A percentile compares a stretch with the other conserved stretches of the same genome.
phyloP scores from a whole-genome alignment of 306 rosid species.

The Vigna mungo region DNA sequence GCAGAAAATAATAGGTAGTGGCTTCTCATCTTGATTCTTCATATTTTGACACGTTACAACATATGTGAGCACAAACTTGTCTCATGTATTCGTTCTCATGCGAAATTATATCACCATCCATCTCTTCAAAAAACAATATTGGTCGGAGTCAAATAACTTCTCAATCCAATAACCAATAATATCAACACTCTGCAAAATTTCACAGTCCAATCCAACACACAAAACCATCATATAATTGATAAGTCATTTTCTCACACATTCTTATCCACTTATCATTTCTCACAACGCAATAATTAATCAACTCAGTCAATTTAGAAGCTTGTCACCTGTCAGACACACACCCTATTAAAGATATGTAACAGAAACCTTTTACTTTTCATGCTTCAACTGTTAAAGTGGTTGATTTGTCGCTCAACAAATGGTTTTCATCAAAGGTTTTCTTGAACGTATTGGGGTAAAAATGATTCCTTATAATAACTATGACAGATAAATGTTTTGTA shows the following conservation, averaged over 20 bases:
- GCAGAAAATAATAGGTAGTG: slow-evolving; percentile 33
- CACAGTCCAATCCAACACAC: slow-evolving; percentile 32
- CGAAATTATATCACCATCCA: background rate
- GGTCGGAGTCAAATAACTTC: slow-evolving; percentile 28
- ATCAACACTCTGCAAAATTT: background rate
- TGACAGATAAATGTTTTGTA: too few species aligned
- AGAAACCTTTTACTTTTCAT: background rate
- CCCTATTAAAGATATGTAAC: background rate
- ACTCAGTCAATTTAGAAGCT: slow-evolving; percentile 18
- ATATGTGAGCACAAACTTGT: slow-evolving; percentile 20
- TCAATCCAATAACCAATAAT: slow-evolving; percentile 7
- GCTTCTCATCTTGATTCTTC: slow-evolving; percentile 10
- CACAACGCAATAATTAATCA: background rate
- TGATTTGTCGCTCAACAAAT: slow-evolving; percentile 17
- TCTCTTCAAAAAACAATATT: slow-evolving; percentile 23
- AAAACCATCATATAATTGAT: slow-evolving; percentile 23
- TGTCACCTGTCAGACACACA: slow-evolving; percentile 8
- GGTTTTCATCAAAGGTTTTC: background rate
- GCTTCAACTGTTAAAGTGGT: slow-evolving; percentile 29
- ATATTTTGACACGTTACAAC: slow-evolving; percentile 40
- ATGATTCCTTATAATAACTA: background rate
- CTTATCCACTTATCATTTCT: slow-evolving; percentile 28
- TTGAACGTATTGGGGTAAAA: background rate
- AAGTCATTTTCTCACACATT: slow-evolving; percentile 7
- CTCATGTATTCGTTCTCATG: slow-evolving; percentile 24